A percentile compares a stretch with the other conserved stretches of the same genome.
phyloP scores from a whole-genome alignment of 345 rosid species.

The Eucalyptus microcorys region DNA sequence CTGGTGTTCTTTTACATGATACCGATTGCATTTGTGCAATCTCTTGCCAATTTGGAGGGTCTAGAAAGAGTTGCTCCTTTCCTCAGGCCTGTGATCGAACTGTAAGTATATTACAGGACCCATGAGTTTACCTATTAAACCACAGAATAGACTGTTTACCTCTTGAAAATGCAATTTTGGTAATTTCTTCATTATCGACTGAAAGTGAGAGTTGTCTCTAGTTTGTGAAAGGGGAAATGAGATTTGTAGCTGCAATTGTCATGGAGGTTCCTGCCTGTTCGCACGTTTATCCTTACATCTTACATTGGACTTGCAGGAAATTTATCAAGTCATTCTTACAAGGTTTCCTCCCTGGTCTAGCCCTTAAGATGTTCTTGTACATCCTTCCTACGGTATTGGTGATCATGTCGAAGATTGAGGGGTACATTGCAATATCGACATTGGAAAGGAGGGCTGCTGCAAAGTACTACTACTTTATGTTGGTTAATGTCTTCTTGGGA shows the following conservation, averaged over 20 bases:
- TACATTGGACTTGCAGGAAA: conserved; percentile 32
- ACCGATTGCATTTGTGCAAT: conserved; percentile 96
- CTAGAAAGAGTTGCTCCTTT: conserved; percentile 93
- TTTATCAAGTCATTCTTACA: conserved; percentile 96
- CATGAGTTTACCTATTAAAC: not conserved
- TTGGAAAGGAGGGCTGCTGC: conserved; percentile 83
- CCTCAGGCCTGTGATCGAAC: conserved; percentile 78
- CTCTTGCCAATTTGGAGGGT: conserved; percentile 96
- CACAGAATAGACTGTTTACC: not conserved
- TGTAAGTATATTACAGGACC: conserved; percentile 39
- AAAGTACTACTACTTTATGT: conserved; percentile 90
- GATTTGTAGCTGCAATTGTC: not conserved
- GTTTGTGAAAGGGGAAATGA: not conserved
- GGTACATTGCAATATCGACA: conserved; percentile 65
- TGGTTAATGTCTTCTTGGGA: conserved; percentile 96
- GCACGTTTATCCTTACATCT: not conserved
- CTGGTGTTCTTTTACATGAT: conserved; percentile 98
- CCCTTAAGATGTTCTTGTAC: conserved; percentile 75
- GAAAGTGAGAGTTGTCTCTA: not conserved
- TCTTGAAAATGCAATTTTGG: not conserved
- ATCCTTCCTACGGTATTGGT: conserved; percentile 65
- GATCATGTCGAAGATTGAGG: conserved; percentile 93
- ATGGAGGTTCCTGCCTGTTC: not conserved
- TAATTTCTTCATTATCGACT: not conserved
- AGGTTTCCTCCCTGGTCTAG: conserved; percentile 96